Evolutionary conservation across 2,329 filamentous ascomycete species (phyloP).

Genomic region (Claviceps maximensis): DNA sequence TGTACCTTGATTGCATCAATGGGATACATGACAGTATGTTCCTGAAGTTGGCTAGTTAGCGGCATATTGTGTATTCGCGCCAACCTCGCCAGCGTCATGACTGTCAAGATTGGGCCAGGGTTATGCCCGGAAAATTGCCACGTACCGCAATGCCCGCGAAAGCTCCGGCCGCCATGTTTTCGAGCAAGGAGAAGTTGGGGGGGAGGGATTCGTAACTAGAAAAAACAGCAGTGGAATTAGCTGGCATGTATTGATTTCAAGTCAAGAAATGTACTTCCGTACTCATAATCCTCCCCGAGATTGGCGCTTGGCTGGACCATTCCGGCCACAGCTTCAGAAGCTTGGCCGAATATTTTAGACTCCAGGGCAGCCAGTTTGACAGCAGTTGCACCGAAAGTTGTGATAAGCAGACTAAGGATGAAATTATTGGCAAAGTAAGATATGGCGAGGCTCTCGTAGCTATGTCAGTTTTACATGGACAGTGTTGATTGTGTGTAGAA

Average conservation of each 20-base stretch:
- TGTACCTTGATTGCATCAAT: conserved; percentile 92
- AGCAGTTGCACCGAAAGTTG: conserved; percentile 1
- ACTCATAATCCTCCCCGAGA: conserved; percentile 54
- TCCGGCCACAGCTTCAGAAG: conserved; percentile 52
- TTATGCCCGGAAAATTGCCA: conserved; percentile 1
- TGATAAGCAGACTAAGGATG: background rate
- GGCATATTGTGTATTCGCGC: background rate
- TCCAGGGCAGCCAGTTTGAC: conserved; percentile 50
- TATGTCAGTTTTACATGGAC: background rate
- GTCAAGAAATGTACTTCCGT: conserved; percentile 16
- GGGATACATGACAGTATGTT: conserved; percentile 98
- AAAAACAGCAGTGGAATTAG: background rate
- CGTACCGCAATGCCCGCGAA: conserved; percentile 91
- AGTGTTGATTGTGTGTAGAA: background rate
- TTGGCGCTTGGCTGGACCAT: conserved; percentile 57
- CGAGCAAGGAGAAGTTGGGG: conserved; percentile 81
- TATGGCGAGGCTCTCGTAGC: background rate
- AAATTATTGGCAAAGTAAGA: background rate
- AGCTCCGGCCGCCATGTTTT: conserved; percentile 92
- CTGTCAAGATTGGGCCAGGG: background rate
- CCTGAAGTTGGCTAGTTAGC: conserved; percentile 37
- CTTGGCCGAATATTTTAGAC: conserved; percentile 46
- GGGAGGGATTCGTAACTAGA: conserved; percentile 82
- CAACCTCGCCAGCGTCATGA: background rate
- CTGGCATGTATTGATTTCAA: background rate